These are phyloP conservation scores for Lachnellula occidentalis DNA, from an alignment of 2,329 filamentous ascomycete species.

Conservation along the genomic window DNA sequence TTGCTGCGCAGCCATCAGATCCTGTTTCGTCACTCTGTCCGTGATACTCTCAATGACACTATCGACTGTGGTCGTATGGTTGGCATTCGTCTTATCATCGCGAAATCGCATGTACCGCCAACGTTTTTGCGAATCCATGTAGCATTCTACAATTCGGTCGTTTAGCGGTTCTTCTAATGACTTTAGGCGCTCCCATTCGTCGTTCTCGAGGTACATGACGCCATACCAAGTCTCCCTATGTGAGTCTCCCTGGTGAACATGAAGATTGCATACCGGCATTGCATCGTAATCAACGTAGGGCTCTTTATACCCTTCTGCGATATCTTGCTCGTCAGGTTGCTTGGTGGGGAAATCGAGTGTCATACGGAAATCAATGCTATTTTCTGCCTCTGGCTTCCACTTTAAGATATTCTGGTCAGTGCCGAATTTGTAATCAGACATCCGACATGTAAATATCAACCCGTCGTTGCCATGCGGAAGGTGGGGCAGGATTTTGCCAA, in stretches of 20 bases:
- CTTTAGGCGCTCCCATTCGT: constrained; percentile 84
- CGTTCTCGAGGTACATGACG: constrained; percentile 61
- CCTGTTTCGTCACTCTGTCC: constrained; percentile 76
- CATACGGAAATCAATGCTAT: constrained; percentile 88
- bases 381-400: constrained; percentile 95
- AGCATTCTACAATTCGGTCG: constrained; percentile 85
- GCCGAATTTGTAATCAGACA: constrained; percentile 78
- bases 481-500: constrained; percentile 74
- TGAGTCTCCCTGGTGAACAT: constrained; percentile 60
- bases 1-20: constrained; percentile 65
- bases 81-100: constrained; percentile 88
- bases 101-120: constrained; percentile 90
- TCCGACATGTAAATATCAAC: constrained; percentile 93
- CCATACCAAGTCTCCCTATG: constrained; percentile 49
- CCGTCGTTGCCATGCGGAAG: constrained; percentile 94
- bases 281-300: constrained; percentile 74
- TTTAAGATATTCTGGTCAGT: constrained; percentile 94
- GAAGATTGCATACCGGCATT: constrained; percentile 67
- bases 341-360: constrained; percentile 68
- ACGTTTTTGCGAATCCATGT: constrained; percentile 63
- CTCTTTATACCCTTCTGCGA: constrained; percentile 57
- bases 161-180: constrained; percentile 68
- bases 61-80: constrained; percentile 77
- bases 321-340: constrained; percentile 63
- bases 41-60: constrained; percentile 88